phyloP scores from a whole-genome alignment of 495 filamentous ascomycete genomes.

The Aspergillus asperescens region DNA sequence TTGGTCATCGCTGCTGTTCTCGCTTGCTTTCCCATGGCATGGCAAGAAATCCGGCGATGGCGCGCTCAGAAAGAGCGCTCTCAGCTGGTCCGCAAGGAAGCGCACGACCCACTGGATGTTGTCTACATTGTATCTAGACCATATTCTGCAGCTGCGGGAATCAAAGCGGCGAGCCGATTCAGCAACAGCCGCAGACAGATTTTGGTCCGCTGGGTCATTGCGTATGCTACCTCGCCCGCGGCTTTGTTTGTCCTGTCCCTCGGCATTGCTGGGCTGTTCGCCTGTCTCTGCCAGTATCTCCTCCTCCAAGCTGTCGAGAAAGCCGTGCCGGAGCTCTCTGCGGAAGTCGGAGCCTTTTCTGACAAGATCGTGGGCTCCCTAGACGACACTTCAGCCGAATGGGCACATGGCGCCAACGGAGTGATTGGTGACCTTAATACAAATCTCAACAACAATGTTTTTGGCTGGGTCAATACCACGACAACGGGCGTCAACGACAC shows the following conservation, averaged over 20 bases:
- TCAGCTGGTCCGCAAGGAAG: conserved; percentile 56
- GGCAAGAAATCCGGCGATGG: conserved; percentile 74
- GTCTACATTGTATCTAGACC: conserved; percentile 83
- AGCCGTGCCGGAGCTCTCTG: conserved; percentile 67
- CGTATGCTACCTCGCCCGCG: conserved; percentile 78
- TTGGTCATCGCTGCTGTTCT: conserved; percentile 64
- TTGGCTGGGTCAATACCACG: conserved; percentile 82
- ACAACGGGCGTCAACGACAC: conserved; percentile 80
- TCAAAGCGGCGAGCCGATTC: conserved; percentile 67
- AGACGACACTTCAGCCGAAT: conserved; percentile 65
- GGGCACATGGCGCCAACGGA: conserved; percentile 71
- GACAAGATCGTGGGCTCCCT: conserved; percentile 69
- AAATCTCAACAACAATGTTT: conserved; percentile 75
- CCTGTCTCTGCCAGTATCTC: conserved; percentile 79
- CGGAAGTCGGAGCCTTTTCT: conserved; percentile 76
- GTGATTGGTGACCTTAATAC: conserved; percentile 62
- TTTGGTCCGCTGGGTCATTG: conserved; percentile 75
- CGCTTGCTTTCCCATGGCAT: conserved; percentile 71
- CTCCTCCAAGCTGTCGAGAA: conserved; percentile 67
- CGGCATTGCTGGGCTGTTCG: conserved; percentile 76
- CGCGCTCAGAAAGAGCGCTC: conserved; percentile 64
- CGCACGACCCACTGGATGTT: conserved; percentile 78
- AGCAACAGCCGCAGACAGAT: conserved; percentile 61
- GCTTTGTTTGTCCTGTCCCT: conserved; percentile 86
- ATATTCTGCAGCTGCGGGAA: conserved; percentile 61